Evolutionary conservation across 2,329 filamentous ascomycete genomes (phyloP), one percentile per base, ranked within the genome.

Genomic region (Fusarium beomiforme): DNA sequence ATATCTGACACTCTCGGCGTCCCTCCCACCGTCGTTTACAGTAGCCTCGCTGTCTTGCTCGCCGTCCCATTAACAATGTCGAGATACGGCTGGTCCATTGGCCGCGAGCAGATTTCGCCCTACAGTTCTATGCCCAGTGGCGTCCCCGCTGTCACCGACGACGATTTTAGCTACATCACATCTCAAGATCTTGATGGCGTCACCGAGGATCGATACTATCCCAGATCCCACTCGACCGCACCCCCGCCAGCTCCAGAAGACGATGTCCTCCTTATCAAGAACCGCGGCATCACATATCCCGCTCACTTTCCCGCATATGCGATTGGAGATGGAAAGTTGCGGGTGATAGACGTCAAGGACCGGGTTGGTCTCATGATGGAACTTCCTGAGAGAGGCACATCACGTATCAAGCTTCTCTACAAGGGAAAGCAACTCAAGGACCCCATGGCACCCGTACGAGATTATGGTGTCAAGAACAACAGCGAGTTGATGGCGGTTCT

Each of bases 111-210:
- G 62, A 77, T 88, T 66, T 89, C 86, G 51, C 86, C 86, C n/a
- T 89, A 85, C 74, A 80, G 80, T 63, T 86, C 86, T 36, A 77
- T 81, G 64, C 79, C 82, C 39, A 83, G 83, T 47, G 83, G 85
- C 43, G 81, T 86, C 13, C 88, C 90, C 34, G 86, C 90, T 71
- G 90, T 95, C 65, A 92, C 89, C 74, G 91, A 94, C 73, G 88
- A 91, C 36, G 92, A 95, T 82, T 95, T 90, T 80, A 91, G 89
- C 78, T 95, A 95, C 83, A 94, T 95, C 78, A 94, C 92, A n/a
- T 90, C 90, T 31, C 89, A 93, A 75, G 92, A 95, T 76, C 80
- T 94, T 41, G 85, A 88, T 66, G 80, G 83, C 77, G 78, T 77
- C 67, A 78, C 72, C 67, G 75, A 80, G 76, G 70, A 74, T 76